phyloP scores from a whole-genome alignment of 176 grass and related monocot species.

The Zoysia pacifica region DNA sequence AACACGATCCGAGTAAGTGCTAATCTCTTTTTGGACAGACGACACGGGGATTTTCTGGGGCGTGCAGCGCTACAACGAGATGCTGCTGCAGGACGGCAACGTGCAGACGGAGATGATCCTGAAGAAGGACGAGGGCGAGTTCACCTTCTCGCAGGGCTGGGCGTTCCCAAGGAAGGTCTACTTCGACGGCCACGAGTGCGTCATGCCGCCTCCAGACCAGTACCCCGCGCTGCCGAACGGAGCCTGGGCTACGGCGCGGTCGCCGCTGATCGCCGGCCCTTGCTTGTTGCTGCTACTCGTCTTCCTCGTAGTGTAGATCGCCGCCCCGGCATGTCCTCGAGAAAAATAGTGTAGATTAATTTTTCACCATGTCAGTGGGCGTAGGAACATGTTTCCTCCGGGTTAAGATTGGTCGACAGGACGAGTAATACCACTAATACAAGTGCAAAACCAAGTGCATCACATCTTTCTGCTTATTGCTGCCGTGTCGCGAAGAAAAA shows the following conservation, averaged over 20 bases:
- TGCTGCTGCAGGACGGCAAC: constrained; percentile 63
- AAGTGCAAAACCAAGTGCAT: background rate
- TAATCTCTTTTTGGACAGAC: constrained; percentile 21
- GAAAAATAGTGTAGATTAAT: background rate
- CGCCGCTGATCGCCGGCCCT: background rate
- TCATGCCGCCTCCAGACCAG: constrained; percentile 65
- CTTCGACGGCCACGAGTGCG: constrained; percentile 66
- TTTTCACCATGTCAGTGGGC: background rate
- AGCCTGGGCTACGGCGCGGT: background rate
- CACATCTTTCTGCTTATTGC: too few species aligned
- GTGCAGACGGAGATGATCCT: constrained; percentile 73
- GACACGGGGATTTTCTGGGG: constrained; percentile 80
- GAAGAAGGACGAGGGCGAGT: constrained; percentile 49
- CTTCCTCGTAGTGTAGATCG: constrained; percentile 10
- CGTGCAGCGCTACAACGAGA: constrained; percentile 65
- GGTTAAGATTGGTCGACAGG: background rate
- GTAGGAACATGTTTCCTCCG: background rate
- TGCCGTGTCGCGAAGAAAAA: too few species aligned
- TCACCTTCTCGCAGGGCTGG: constrained; percentile 67
- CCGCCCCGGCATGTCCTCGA: background rate
- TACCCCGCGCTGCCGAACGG: constrained; percentile 66
- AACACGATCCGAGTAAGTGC: too few species aligned
- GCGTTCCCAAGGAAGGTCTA: constrained; percentile 63
- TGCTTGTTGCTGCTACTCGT: constrained; percentile 16
- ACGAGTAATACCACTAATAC: too few species aligned